Conservation (phyloP, 768 basidiomycete genomes). For the Lactifluus piperatus region DNA sequence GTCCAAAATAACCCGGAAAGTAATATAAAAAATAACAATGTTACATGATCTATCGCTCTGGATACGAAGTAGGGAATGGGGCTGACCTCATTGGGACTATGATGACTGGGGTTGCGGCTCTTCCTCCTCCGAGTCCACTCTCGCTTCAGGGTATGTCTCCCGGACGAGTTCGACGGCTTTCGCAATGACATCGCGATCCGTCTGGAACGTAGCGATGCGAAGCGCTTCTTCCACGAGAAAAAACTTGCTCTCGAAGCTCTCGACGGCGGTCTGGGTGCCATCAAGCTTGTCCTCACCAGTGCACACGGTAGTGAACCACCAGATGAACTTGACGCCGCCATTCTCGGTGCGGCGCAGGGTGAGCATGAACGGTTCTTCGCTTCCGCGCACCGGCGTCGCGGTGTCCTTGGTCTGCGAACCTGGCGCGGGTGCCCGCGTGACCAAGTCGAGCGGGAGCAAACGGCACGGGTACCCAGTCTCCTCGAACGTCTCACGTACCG, state of each 20-base stretch:
- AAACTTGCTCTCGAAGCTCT: conserved; percentile 16
- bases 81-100: background rate
- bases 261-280: conserved; percentile 24
- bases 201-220: background rate
- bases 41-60: too few relatives aligned
- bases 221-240: conserved; percentile 9
- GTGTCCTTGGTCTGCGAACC: conserved; percentile 32
- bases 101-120: background rate
- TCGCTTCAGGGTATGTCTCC: conserved; percentile 2
- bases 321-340: conserved; percentile 38
- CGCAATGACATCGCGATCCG: conserved; percentile 8
- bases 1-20: background rate
- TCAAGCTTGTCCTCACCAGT: conserved; percentile 24
- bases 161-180: conserved; percentile 8
- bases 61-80: background rate
- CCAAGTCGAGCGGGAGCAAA: conserved; percentile 40
- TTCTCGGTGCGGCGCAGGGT: conserved; percentile 24
- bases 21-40: background rate
- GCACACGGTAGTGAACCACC: conserved; percentile 40
- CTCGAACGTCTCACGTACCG: conserved; percentile 54
- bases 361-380: conserved; percentile 32
- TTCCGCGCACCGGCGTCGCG: conserved; percentile 19
- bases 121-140: background rate
- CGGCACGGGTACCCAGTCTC: conserved; percentile 54
- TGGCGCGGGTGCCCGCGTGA: conserved; percentile 45